These are phyloP conservation scores for Pythium folliculosum DNA, from an alignment of 352 stramenopile genomes.

Conservation along the genomic window DNA sequence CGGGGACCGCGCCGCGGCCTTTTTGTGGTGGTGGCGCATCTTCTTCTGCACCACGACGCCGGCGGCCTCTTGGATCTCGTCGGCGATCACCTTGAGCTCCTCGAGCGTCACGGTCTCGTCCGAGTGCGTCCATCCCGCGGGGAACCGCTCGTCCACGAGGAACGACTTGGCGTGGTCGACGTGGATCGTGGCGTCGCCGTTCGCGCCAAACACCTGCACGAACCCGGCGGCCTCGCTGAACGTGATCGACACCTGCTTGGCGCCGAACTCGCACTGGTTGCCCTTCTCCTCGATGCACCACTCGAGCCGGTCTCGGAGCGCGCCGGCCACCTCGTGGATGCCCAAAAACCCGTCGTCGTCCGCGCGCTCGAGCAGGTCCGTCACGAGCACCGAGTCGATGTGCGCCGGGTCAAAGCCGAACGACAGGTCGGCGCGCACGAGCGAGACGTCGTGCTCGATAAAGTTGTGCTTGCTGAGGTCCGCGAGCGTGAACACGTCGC, in stretches of 20 bases:
- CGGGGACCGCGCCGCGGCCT: too few species aligned
- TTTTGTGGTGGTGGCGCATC: slow-evolving; percentile 29
- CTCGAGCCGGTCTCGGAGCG: slow-evolving; percentile 3
- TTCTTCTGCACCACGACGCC: slow-evolving; percentile 33
- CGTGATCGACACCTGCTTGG: slow-evolving; percentile 1
- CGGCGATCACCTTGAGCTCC: background rate
- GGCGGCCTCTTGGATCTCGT: slow-evolving; percentile 11
- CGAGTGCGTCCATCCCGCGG: background rate
- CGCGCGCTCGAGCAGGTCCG: slow-evolving; percentile 31
- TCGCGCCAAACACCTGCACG: slow-evolving; percentile 9
- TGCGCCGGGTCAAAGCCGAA: slow-evolving; percentile 35
- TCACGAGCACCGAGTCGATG: slow-evolving; percentile 32
- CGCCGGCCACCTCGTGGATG: slow-evolving; percentile 6
- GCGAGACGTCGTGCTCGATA: slow-evolving; percentile 43
- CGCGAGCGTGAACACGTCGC: slow-evolving; percentile 47
- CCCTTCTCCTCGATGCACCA: slow-evolving; percentile 16
- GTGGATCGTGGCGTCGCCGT: background rate
- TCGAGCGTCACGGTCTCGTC: background rate
- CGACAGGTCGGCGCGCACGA: slow-evolving; percentile 30
- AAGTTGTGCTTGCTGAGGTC: slow-evolving; percentile 46
- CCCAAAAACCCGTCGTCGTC: slow-evolving; percentile 6
- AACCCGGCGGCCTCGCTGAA: slow-evolving; percentile 11
- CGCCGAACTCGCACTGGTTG: slow-evolving; percentile 3
- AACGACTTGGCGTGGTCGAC: slow-evolving; percentile 4
- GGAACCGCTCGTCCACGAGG: background rate